Percentiles rank a stretch among this genome's conserved stretches.
Conservation (phyloP, 129 eudicot genomes). For the Arctium lappa region DNA sequence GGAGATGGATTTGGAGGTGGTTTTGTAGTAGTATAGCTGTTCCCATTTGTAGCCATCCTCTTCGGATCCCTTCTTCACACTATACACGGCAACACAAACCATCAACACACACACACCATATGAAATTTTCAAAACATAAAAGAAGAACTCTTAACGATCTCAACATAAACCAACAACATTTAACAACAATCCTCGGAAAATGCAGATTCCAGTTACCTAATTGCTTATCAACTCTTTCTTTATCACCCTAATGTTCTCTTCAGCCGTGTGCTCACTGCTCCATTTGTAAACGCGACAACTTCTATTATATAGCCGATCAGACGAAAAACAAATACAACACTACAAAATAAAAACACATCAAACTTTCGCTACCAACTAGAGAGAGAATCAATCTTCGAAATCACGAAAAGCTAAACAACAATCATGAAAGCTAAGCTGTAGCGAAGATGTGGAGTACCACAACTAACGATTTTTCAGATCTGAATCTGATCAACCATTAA, state of each 20-base stretch:
- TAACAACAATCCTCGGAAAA: not conserved
- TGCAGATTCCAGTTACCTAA: constrained; percentile 15
- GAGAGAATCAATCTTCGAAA: constrained; percentile 20
- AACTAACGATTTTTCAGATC: constrained; percentile 25
- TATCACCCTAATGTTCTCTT: constrained; percentile 1
- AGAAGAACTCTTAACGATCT: constrained; percentile 5
- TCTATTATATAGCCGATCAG: constrained; percentile 11
- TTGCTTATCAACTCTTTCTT: not conserved
- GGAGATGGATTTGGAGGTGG: constrained; percentile 68
- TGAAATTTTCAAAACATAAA: not conserved
- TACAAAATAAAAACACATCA: not conserved
- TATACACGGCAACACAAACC: constrained; percentile 12
- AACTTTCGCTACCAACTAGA: constrained; percentile 13
- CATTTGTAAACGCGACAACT: constrained; percentile 2
- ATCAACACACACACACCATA: not conserved
- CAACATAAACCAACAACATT: not conserved
- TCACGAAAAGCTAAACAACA: constrained; percentile 19
- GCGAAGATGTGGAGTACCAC: constrained; percentile 18
- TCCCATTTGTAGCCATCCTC: constrained; percentile 48
- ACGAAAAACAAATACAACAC: not conserved
- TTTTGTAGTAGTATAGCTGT: constrained; percentile 29
- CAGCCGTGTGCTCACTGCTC: not conserved
- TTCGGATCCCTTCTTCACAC: constrained; percentile 5
- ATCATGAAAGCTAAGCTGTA: constrained; percentile 14
- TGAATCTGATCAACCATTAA: constrained; percentile 17